These are phyloP conservation scores for Antrodiella citrinella DNA, from an alignment of 768 basidiomycete species.

Conservation along the genomic window DNA sequence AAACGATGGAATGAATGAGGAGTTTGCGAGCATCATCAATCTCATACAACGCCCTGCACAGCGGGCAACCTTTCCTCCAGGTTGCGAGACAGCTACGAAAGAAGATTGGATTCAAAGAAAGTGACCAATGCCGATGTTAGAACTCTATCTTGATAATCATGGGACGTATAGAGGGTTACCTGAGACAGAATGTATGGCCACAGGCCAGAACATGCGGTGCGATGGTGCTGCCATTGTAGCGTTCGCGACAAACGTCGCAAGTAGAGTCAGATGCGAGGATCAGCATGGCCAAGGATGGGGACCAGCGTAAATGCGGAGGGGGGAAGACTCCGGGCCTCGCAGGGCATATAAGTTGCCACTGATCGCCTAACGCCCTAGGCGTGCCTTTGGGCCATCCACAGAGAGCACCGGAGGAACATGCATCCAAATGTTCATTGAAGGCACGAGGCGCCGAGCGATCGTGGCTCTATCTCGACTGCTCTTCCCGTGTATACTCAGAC, in stretches of 20 bases:
- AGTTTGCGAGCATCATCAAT: conserved; percentile 40
- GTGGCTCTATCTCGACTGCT: conserved; percentile 17
- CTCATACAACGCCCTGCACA: conserved; percentile 53
- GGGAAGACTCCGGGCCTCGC: conserved; percentile 6
- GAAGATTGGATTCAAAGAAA: background rate
- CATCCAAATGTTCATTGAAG: conserved; percentile 6
- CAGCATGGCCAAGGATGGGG: conserved; percentile 46
- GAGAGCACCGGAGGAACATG: conserved; percentile 15
- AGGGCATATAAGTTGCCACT: conserved; percentile 12
- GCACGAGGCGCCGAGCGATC: conserved; percentile 20
- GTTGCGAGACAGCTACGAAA: conserved; percentile 44
- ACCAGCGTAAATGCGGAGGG: conserved; percentile 17
- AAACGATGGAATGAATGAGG: conserved; percentile 38
- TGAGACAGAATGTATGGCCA: conserved; percentile 58
- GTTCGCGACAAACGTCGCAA: conserved; percentile 73
- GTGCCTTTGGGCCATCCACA: conserved; percentile 19
- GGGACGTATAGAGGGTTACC: conserved; percentile 15
- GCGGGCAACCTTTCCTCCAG: conserved; percentile 43
- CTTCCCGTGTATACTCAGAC: conserved; percentile 6
- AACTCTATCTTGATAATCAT: conserved; percentile 1
- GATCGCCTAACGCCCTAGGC: conserved; percentile 23
- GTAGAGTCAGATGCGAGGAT: conserved; percentile 53
- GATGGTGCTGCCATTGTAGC: conserved; percentile 39
- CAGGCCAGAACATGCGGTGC: conserved; percentile 60
- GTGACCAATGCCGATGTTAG: conserved; percentile 4